phyloP scores from a whole-genome alignment of 148 eudicot species.

The Spergularia bocconei region DNA sequence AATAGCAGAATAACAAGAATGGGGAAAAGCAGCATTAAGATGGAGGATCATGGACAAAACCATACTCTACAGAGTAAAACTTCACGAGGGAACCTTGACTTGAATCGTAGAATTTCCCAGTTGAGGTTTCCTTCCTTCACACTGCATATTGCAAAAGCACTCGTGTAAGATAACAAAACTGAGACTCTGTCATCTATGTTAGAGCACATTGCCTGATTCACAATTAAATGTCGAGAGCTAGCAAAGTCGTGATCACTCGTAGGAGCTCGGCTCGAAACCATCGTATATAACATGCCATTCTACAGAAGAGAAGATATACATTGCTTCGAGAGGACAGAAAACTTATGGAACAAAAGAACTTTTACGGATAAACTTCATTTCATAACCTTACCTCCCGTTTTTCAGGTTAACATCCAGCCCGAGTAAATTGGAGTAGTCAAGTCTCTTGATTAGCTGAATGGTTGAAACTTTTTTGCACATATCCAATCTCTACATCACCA shows the following conservation, averaged over 20 bases:
- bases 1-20: neutral
- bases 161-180: slow-evolving; percentile 13
- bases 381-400: slow-evolving; percentile 70
- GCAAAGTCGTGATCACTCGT: too few species aligned
- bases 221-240: too few species aligned
- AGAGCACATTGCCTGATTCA: too few species aligned
- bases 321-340: neutral
- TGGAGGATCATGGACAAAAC: slow-evolving; percentile 6
- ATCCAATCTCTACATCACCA: slow-evolving; percentile 57
- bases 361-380: neutral
- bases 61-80: slow-evolving; percentile 91
- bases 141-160: slow-evolving; percentile 40
- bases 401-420: slow-evolving; percentile 78
- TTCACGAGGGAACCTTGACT: slow-evolving; percentile 96
- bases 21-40: neutral
- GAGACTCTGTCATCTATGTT: neutral
- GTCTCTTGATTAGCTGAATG: slow-evolving; percentile 64
- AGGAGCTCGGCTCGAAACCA: too few species aligned
- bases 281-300: neutral
- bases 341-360: neutral
- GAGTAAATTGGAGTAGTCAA: slow-evolving; percentile 72
- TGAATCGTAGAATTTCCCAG: slow-evolving; percentile 89
- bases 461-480: slow-evolving; percentile 74
- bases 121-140: slow-evolving; percentile 93
- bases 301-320: neutral